Percentiles rank a stretch among this genome's conserved stretches.
phyloP scores from a whole-genome alignment of 1,139 yeast genomes.

The Yamadazyma songkhlaensis region DNA sequence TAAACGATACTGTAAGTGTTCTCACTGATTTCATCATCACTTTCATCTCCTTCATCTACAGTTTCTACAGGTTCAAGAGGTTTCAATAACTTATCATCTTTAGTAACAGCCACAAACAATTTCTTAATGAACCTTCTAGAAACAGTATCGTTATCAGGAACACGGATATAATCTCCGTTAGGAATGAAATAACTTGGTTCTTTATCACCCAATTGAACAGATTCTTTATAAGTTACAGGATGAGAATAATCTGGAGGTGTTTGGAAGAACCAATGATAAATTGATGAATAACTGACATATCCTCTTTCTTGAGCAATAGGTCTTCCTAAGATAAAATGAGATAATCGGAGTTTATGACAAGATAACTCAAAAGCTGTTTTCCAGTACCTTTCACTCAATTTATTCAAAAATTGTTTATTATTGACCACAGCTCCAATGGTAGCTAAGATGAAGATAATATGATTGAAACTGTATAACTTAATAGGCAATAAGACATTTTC shows the following conservation, averaged over 20 bases:
- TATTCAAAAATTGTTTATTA: slow-evolving; percentile 20
- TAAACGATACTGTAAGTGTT: slow-evolving; percentile 75
- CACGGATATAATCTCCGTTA: slow-evolving; percentile 80
- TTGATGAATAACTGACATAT: slow-evolving; percentile 53
- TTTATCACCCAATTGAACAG: slow-evolving; percentile 40
- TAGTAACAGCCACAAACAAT: slow-evolving; percentile 79
- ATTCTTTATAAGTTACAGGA: slow-evolving; percentile 55
- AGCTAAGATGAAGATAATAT: slow-evolving; percentile 8
- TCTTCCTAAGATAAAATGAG: slow-evolving; percentile 72
- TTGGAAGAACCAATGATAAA: slow-evolving; percentile 38
- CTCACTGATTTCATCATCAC: slow-evolving; percentile 52
- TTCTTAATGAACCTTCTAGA: slow-evolving; percentile 61
- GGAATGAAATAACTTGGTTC: slow-evolving; percentile 55
- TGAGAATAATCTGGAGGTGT: slow-evolving; percentile 52
- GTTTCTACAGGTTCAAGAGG: slow-evolving; percentile 5
- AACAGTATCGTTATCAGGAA: slow-evolving; percentile 78
- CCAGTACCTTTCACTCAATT: slow-evolving; percentile 58
- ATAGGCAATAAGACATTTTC: slow-evolving; percentile 31
- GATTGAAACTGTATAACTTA: slow-evolving; percentile 9
- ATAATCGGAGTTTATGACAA: slow-evolving; percentile 60
- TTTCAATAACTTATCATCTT: slow-evolving; percentile 64
- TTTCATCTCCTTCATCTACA: slow-evolving; percentile 18
- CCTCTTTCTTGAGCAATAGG: slow-evolving; percentile 82
- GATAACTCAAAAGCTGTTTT: slow-evolving; percentile 52
- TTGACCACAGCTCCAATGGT: slow-evolving; percentile 9